phyloP scores from a whole-genome alignment of 129 eudicot species.

The Flaveria linearis region DNA sequence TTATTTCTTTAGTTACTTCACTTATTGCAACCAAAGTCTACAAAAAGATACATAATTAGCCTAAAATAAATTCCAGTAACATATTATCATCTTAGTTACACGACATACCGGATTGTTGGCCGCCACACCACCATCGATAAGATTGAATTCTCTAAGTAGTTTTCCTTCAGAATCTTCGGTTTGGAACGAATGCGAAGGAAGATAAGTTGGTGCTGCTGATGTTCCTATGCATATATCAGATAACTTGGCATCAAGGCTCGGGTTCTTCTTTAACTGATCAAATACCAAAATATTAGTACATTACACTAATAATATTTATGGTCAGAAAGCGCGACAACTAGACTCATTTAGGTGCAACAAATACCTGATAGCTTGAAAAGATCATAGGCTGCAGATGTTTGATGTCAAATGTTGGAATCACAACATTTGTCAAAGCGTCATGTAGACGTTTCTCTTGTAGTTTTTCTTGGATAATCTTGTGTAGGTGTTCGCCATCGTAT shows the following conservation, averaged over 20 bases:
- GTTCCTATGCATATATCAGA: slow-evolving; percentile 60
- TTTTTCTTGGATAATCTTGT: slow-evolving; percentile 8
- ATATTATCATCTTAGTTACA: no score
- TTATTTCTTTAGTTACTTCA: slow-evolving; percentile 45
- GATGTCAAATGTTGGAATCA: slow-evolving; percentile 60
- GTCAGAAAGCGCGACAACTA: not conserved
- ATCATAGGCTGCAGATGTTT: slow-evolving; percentile 45
- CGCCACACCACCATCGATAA: slow-evolving; percentile 52
- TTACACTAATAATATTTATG: not conserved
- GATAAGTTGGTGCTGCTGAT: slow-evolving; percentile 54
- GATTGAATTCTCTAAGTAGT: slow-evolving; percentile 39
- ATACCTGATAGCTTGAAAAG: slow-evolving; percentile 50
- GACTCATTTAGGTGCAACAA: not conserved
- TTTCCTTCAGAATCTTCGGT: slow-evolving; percentile 23
- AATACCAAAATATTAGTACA: not conserved
- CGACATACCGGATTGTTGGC: slow-evolving; percentile 46
- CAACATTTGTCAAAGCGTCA: slow-evolving; percentile 49
- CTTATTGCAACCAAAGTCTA: slow-evolving; percentile 49
- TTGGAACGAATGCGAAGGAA: slow-evolving; percentile 43
- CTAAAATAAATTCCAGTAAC: no score
- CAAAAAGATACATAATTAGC: not conserved
- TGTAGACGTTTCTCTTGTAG: slow-evolving; percentile 28
- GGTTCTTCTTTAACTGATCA: slow-evolving; percentile 34
- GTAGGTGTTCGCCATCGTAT: slow-evolving; percentile 48
- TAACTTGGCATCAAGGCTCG: slow-evolving; percentile 42